These are phyloP conservation scores for Secale cereale DNA, from an alignment of 176 grass and related monocot genomes.

Conservation along the genomic window DNA sequence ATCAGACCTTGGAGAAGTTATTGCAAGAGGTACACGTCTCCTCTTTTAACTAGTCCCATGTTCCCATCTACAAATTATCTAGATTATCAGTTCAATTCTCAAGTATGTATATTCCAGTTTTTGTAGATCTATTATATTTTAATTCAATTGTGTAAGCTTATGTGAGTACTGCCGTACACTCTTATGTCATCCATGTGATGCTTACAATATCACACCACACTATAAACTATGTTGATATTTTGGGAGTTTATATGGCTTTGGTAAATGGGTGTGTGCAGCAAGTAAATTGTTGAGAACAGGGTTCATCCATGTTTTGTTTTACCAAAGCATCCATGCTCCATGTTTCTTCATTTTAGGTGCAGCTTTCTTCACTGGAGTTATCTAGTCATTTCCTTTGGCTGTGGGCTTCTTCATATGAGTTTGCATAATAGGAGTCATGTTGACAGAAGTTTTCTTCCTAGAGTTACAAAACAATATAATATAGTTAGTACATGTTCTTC, in stretches of 20 bases:
- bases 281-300: no score
- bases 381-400: no score
- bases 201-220: background rate
- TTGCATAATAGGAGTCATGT: no score
- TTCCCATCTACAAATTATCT: background rate
- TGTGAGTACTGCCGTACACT: background rate
- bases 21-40: background rate
- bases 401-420: no score
- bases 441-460: no score
- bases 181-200: background rate
- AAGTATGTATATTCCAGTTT: background rate
- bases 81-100: background rate
- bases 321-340: no score
- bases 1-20: conserved; percentile 5
- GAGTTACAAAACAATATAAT: no score
- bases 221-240: background rate
- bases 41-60: background rate
- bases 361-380: no score
- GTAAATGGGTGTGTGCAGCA: background rate
- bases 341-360: no score
- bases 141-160: background rate
- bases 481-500: no score
- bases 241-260: background rate
- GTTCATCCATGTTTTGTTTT: no score
- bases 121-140: background rate